Conservation (phyloP, 257 asterid species). For the Forsythia suspensa region DNA sequence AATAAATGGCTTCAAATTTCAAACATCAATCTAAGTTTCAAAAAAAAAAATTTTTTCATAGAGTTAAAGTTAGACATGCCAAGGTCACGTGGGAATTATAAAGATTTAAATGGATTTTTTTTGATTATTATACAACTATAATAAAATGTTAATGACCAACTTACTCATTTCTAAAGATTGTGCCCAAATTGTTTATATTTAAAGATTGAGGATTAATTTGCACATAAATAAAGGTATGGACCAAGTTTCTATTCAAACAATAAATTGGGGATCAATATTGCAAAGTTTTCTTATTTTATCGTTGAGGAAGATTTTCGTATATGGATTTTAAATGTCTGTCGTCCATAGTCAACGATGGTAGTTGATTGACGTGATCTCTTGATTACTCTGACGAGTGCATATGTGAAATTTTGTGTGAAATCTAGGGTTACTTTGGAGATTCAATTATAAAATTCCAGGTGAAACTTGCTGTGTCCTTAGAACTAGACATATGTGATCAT, state of each 20-base stretch:
- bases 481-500: too few species aligned
- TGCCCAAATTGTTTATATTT: not conserved
- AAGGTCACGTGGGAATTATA: not conserved
- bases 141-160: not conserved
- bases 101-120: not conserved
- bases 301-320: too few species aligned
- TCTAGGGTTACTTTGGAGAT: too few species aligned
- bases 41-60: not conserved
- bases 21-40: not conserved
- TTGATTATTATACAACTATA: not conserved
- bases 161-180: not conserved
- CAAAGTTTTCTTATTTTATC: not conserved
- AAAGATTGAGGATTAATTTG: not conserved
- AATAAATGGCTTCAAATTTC: not conserved
- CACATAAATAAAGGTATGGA: not conserved
- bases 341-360: not conserved
- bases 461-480: too few species aligned
- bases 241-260: not conserved
- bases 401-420: too few species aligned
- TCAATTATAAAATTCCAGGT: too few species aligned
- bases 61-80: not conserved
- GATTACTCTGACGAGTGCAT: not conserved
- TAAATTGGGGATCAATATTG: not conserved
- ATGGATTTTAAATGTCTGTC: not conserved
- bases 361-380: not conserved